Evolutionary conservation across 805 yeast species (phyloP).

Genomic region (Metschnikowia matae): DNA sequence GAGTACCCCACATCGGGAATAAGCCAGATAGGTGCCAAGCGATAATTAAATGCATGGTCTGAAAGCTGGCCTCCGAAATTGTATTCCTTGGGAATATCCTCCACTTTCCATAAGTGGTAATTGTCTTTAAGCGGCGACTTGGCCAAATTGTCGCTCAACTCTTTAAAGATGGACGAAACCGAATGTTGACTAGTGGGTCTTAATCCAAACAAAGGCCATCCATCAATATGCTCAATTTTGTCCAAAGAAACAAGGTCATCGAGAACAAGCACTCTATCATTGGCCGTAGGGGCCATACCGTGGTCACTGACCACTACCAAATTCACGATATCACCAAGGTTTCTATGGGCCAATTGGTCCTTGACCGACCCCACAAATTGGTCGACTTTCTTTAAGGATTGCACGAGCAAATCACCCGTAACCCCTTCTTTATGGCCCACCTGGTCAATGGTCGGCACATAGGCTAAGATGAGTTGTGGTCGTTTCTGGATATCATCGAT

Average conservation of each 20-base stretch:
- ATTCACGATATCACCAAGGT: constrained; percentile 63
- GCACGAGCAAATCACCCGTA: constrained; percentile 50
- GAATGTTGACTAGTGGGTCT: constrained; percentile 47
- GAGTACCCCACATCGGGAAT: constrained; percentile 81
- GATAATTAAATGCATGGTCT: constrained; percentile 43
- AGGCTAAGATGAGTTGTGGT: constrained; percentile 74
- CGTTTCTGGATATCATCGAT: constrained; percentile 41
- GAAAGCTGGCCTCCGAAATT: constrained; percentile 45
- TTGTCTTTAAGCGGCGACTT: constrained; percentile 23
- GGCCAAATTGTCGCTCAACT: constrained; percentile 32
- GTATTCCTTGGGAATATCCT: constrained; percentile 52
- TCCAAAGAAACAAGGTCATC: constrained; percentile 63
- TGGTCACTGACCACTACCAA: constrained; percentile 82
- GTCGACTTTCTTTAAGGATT: constrained; percentile 64
- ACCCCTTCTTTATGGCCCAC: constrained; percentile 73
- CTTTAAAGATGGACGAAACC: constrained; percentile 44
- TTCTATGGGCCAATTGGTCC: constrained; percentile 47
- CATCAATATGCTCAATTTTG: constrained; percentile 61
- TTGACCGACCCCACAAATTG: constrained; percentile 49
- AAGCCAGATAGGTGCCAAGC: constrained; percentile 84
- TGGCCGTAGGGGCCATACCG: constrained; percentile 87
- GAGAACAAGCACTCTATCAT: constrained; percentile 60
- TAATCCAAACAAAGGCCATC: constrained; percentile 83
- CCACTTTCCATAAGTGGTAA: constrained; percentile 49
- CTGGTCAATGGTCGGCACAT: constrained; percentile 81